A percentile compares a stretch with the other conserved stretches of the same genome.
Evolutionary conservation across 73 alveolate species (phyloP).

Genomic region (Paramecium sexaurelia): DNA sequence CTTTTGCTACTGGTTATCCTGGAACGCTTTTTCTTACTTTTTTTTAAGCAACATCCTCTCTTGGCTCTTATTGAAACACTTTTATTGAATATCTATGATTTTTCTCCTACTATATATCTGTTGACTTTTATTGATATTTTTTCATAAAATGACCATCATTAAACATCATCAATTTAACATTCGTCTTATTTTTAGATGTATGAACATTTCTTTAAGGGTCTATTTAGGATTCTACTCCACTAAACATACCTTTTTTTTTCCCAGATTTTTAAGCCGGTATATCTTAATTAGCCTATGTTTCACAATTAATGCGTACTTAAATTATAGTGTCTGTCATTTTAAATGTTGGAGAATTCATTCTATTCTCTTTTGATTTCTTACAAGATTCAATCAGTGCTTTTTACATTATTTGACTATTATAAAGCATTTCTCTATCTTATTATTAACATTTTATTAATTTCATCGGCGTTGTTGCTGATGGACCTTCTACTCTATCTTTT

Average conservation of each 20-base stretch:
- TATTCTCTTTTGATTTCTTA: not conserved
- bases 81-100: not conserved
- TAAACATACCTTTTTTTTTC: slow-evolving; percentile 11
- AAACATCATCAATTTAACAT: slow-evolving; percentile 32
- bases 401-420: not conserved
- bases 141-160: slow-evolving; percentile 50
- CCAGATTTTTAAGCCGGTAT: not conserved
- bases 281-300: not conserved
- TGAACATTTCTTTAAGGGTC: slow-evolving; percentile 27
- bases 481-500: not conserved
- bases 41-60: not conserved
- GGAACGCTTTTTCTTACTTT: slow-evolving; percentile 1
- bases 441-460: not conserved
- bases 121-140: not conserved
- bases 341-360: slow-evolving; percentile 47
- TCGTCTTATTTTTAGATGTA: not conserved
- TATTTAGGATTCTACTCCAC: slow-evolving; percentile 9
- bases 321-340: slow-evolving; percentile 14
- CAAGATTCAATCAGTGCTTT: slow-evolving; percentile 12
- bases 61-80: not conserved
- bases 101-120: not conserved
- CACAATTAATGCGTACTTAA: not conserved
- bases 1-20: slow-evolving; percentile 18
- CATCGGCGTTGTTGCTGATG: not conserved
- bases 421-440: slow-evolving; percentile 13